Percentiles rank a stretch among this genome's conserved stretches.
These are phyloP conservation scores for Penicillium brevicompactum DNA, from an alignment of 2,329 filamentous ascomycete genomes.

Conservation along the genomic window DNA sequence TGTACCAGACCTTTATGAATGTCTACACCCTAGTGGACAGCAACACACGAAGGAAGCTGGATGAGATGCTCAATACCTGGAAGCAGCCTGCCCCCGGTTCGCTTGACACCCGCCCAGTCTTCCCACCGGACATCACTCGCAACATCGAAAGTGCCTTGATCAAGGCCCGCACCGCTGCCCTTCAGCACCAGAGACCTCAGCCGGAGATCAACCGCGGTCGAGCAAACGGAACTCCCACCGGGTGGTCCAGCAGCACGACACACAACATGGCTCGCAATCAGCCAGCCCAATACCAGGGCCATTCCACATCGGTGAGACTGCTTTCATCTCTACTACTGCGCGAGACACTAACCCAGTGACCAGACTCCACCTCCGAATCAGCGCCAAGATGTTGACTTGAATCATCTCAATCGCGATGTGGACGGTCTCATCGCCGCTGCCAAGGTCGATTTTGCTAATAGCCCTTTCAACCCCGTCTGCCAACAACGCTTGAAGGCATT, in stretches of 20 bases:
- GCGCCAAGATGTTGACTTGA: conserved; percentile 56
- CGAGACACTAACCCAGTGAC: conserved; percentile 14
- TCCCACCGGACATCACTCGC: conserved; percentile 80
- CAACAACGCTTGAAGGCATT: conserved; percentile 82
- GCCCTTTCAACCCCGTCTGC: conserved; percentile 73
- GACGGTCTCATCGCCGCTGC: conserved; percentile 73
- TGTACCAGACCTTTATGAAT: conserved; percentile 96
- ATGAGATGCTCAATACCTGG: conserved; percentile 97
- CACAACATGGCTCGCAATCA: conserved; percentile 43
- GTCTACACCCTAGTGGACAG: conserved; percentile 88
- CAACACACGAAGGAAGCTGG: conserved; percentile 83
- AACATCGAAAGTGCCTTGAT: conserved; percentile 94
- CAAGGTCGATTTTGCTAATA: conserved; percentile 73
- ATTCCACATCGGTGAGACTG: conserved; percentile 20
- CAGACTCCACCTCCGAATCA: conserved; percentile 38
- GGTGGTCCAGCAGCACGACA: conserved; percentile 73
- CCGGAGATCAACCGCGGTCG: conserved; percentile 58
- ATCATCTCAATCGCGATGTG: conserved; percentile 80
- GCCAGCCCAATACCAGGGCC: conserved; percentile 33
- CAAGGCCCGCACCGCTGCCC: conserved; percentile 68
- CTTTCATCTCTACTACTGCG: background rate
- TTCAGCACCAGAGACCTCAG: conserved; percentile 56
- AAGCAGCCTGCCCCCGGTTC: conserved; percentile 95
- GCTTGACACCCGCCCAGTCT: conserved; percentile 88
- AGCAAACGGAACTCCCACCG: conserved; percentile 55